Conservation (phyloP, 148 eudicot genomes). For the Silene conica region DNA sequence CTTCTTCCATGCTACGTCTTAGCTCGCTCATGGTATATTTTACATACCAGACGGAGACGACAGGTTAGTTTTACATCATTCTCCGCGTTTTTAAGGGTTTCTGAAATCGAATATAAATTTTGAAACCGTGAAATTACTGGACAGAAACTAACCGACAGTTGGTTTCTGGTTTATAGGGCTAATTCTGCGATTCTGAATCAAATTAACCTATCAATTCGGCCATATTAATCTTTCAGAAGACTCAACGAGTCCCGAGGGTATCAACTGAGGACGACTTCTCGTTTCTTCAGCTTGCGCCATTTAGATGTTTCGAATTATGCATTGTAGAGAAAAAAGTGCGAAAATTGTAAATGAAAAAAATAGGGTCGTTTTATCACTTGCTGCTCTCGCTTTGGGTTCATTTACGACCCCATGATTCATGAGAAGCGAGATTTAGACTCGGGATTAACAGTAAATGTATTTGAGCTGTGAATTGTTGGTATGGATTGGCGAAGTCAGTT, state of each 20-base stretch:
- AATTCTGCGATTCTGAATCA: neutral
- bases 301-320: neutral
- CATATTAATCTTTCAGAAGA: neutral
- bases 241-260: constrained; percentile 12
- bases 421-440: neutral
- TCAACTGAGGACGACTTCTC: neutral
- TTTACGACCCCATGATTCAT: neutral
- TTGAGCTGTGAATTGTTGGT: constrained; percentile 12
- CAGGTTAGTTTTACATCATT: constrained; percentile 35
- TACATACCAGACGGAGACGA: constrained; percentile 56
- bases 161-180: constrained; percentile 23
- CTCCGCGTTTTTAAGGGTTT: neutral
- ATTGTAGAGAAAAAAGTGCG: neutral
- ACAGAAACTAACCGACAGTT: neutral
- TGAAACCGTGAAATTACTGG: neutral
- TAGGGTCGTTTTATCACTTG: neutral
- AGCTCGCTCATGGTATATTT: constrained; percentile 56
- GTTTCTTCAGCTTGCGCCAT: constrained; percentile 11
- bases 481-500: neutral
- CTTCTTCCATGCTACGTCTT: constrained; percentile 75
- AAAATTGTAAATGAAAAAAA: constrained; percentile 27
- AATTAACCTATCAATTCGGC: neutral
- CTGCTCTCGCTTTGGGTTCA: neutral
- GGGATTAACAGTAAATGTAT: constrained; percentile 24
- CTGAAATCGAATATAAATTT: neutral